Conservation (phyloP, 2,329 filamentous ascomycete genomes). For the Curvularia verruculosa region DNA sequence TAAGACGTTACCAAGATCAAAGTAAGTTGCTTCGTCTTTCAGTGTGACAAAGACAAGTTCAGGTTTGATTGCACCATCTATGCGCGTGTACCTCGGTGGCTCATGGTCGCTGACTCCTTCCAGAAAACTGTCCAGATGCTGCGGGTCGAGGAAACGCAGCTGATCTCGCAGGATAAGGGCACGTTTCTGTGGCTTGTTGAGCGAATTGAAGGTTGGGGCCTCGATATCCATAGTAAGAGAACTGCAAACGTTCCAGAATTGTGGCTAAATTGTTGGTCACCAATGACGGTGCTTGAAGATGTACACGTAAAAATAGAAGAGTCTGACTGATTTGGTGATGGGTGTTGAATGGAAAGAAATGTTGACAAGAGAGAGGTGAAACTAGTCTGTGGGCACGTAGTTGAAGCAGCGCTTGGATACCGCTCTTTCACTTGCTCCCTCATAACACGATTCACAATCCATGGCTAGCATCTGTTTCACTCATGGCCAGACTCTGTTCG, state of each 20-base stretch:
- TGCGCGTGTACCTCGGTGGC: slow-evolving; percentile 35
- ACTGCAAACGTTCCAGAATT: not conserved
- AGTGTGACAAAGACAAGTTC: slow-evolving; percentile 28
- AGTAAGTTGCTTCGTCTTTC: slow-evolving; percentile 27
- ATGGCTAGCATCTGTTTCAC: not conserved
- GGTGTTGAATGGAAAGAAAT: not conserved
- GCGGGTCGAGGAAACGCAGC: slow-evolving; percentile 31
- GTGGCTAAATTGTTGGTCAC: not conserved
- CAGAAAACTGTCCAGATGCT: slow-evolving; percentile 38
- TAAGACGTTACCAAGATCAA: slow-evolving; percentile 41
- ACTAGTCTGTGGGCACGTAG: not conserved
- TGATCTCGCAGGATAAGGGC: slow-evolving; percentile 36
- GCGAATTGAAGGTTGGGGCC: slow-evolving; percentile 23
- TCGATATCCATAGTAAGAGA: slow-evolving; percentile 17
- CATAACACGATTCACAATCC: not conserved
- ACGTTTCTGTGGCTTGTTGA: slow-evolving; percentile 39
- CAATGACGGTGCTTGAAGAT: not conserved
- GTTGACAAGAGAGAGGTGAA: not conserved
- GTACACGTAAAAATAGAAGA: not conserved
- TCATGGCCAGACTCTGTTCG: not conserved
- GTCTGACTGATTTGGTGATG: not conserved
- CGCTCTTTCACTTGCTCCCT: slow-evolving; percentile 2
- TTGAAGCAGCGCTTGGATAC: not conserved
- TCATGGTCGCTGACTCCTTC: slow-evolving; percentile 33
- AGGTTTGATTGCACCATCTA: slow-evolving; percentile 32